phyloP scores from a whole-genome alignment of 257 asterid genomes.

The Salvia splendens region DNA sequence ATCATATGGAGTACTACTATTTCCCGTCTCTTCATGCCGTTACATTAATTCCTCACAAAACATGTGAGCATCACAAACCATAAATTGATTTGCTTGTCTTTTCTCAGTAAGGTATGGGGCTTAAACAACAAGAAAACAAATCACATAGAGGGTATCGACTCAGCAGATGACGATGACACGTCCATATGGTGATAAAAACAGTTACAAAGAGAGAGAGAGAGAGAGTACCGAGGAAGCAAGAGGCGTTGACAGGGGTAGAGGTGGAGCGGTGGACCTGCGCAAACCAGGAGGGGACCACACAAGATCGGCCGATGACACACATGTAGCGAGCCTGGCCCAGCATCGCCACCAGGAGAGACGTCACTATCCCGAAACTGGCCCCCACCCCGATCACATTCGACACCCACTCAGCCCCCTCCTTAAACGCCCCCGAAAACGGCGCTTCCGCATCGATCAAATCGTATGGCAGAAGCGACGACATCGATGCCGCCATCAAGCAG shows the following conservation, averaged over 20 bases:
- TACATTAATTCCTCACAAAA: no score
- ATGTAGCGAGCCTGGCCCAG: slow-evolving; percentile 96
- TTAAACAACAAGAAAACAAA: background rate
- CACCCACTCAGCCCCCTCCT: slow-evolving; percentile 73
- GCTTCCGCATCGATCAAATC: slow-evolving; percentile 85
- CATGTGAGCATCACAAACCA: background rate
- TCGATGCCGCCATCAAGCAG: slow-evolving; percentile 90
- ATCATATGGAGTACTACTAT: no score
- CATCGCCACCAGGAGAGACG: slow-evolving; percentile 94
- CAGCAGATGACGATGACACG: no score
- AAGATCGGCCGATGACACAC: slow-evolving; percentile 97
- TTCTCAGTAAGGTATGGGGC: slow-evolving; percentile 7
- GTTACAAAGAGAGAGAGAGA: background rate
- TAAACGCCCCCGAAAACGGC: slow-evolving; percentile 89
- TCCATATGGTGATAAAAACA: background rate
- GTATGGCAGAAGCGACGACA: slow-evolving; percentile 87
- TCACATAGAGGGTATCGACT: no score
- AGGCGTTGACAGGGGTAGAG: slow-evolving; percentile 87
- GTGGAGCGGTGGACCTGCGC: slow-evolving; percentile 81
- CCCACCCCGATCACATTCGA: slow-evolving; percentile 91
- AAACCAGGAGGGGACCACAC: slow-evolving; percentile 87
- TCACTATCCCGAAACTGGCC: slow-evolving; percentile 92
- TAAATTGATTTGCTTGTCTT: background rate
- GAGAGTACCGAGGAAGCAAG: slow-evolving; percentile 38
- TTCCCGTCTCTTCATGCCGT: no score